These are phyloP conservation scores for Alternaria sp. DNA, from an alignment of 2,329 filamentous ascomycete genomes.

Conservation along the genomic window DNA sequence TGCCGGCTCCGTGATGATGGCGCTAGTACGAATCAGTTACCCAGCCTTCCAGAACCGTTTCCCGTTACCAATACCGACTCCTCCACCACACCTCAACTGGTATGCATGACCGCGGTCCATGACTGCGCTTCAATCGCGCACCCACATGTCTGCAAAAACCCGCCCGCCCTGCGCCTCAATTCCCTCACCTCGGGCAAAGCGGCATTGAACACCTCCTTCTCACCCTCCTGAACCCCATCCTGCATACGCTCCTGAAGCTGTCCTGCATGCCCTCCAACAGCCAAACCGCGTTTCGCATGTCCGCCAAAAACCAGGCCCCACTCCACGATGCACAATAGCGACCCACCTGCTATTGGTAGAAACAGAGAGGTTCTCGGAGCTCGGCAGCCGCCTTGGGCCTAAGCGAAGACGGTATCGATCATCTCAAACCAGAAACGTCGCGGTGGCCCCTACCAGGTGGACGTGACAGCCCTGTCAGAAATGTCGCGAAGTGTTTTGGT, in stretches of 20 bases:
- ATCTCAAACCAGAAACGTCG: slow-evolving; percentile 18
- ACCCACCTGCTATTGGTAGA: slow-evolving; percentile 1
- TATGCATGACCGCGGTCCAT: neutral
- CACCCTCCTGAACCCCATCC: neutral
- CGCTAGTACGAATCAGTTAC: neutral
- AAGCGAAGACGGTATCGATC: neutral
- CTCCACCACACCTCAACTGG: neutral
- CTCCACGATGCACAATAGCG: neutral
- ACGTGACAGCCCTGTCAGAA: slow-evolving; percentile 18
- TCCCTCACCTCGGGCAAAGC: neutral
- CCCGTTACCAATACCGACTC: neutral
- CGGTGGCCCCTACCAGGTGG: slow-evolving; percentile 4
- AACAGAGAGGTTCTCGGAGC: neutral
- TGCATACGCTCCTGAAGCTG: neutral
- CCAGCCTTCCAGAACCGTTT: neutral
- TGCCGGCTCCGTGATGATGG: neutral
- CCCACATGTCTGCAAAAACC: neutral
- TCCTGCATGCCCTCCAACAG: neutral
- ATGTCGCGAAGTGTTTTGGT: slow-evolving; percentile 3
- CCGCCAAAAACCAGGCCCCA: neutral
- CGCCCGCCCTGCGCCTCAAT: neutral
- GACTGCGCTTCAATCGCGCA: neutral
- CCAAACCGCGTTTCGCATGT: slow-evolving; percentile 8
- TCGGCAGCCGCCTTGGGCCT: neutral
- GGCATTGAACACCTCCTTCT: slow-evolving; percentile 8